Evolutionary conservation across 2,329 filamentous ascomycete genomes (phyloP).

Genomic region (Magnaporthiopsis incrustans): DNA sequence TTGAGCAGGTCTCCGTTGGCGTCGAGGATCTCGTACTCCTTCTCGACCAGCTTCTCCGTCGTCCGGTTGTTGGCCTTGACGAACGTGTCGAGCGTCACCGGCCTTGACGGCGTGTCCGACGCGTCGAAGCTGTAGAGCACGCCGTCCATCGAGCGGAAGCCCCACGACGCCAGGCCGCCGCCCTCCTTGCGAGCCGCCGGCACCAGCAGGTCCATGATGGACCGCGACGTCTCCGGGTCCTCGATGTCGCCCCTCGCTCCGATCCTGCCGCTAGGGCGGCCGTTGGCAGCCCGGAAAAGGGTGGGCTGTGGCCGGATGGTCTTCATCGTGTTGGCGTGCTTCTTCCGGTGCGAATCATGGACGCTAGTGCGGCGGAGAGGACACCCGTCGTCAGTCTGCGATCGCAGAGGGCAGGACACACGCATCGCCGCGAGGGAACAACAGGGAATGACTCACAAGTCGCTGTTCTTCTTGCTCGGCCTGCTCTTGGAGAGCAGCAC

Average conservation of each 20-base stretch:
- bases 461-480: constrained; percentile 22
- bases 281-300: neutral
- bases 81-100: constrained; percentile 28
- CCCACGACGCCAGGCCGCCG: constrained; percentile 16
- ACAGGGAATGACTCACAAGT: constrained; percentile 22
- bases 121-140: constrained; percentile 36
- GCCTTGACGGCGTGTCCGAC: constrained; percentile 26
- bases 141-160: constrained; percentile 15
- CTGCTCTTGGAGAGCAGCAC: constrained; percentile 26
- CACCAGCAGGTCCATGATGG: constrained; percentile 25
- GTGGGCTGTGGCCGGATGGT: too few species aligned
- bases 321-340: neutral
- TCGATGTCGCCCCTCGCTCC: constrained; percentile 27
- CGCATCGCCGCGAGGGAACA: constrained; percentile 12
- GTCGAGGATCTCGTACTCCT: constrained; percentile 40
- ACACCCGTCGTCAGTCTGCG: neutral
- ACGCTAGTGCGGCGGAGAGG: neutral
- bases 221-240: constrained; percentile 24
- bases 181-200: constrained; percentile 2
- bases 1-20: constrained; percentile 34
- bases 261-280: constrained; percentile 17
- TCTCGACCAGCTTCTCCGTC: constrained; percentile 37
- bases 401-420: neutral
- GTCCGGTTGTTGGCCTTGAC: constrained; percentile 27
- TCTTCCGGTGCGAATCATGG: neutral